A percentile compares a stretch with the other conserved stretches of the same genome.
Evolutionary conservation across 352 stramenopile species (phyloP).

Genomic region (Phytophthora uliginosa): DNA sequence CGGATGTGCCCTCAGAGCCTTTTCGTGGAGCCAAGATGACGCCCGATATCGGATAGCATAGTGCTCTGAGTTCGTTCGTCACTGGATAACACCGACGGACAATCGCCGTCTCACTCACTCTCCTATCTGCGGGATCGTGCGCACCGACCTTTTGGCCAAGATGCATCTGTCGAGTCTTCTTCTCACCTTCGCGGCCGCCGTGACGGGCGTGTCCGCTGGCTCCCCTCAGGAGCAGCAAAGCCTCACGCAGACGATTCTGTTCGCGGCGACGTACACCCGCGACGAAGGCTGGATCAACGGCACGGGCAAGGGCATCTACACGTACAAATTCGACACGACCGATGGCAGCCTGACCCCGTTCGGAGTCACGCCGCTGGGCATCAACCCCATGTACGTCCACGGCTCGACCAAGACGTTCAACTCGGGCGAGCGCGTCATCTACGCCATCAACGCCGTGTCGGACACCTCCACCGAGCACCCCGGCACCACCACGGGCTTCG

Average conservation of each 20-base stretch:
- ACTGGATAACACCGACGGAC: conserved; percentile 1
- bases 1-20: conserved; percentile 22
- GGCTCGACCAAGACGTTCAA: conserved; percentile 41
- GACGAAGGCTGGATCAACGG: conserved; percentile 79
- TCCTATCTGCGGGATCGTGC: conserved; percentile 15
- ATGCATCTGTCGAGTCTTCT: conserved; percentile 38
- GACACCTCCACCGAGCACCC: conserved; percentile 40
- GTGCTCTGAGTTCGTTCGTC: neutral
- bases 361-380: conserved; percentile 55
- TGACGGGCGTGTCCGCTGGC: conserved; percentile 24
- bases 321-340: conserved; percentile 58
- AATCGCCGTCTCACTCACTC: conserved; percentile 18
- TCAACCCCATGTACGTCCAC: conserved; percentile 80
- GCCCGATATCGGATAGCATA: too few species aligned
- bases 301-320: conserved; percentile 71
- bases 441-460: conserved; percentile 67
- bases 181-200: conserved; percentile 27
- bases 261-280: conserved; percentile 69
- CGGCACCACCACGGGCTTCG: conserved; percentile 54
- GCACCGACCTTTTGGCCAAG: neutral
- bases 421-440: conserved; percentile 43
- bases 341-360: conserved; percentile 50
- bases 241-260: conserved; percentile 44
- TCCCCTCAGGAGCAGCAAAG: conserved; percentile 27
- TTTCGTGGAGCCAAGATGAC: neutral